Evolutionary conservation across 202 grass and related monocot genomes (phyloP).

Genomic region (Musa balbisiana): DNA sequence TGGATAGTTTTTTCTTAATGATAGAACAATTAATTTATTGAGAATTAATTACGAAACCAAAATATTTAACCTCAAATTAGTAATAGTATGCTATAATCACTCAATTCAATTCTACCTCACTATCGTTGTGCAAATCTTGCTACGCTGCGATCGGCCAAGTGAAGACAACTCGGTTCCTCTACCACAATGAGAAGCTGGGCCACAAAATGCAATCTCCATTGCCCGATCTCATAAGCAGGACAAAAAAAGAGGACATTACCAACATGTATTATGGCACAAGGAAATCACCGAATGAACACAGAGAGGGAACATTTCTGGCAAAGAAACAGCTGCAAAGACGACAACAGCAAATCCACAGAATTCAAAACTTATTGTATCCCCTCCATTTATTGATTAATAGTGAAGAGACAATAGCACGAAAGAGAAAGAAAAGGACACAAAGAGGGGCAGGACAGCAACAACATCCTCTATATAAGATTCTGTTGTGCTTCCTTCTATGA

Average conservation of each 20-base stretch:
- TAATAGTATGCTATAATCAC: too few species aligned
- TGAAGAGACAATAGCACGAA: neutral
- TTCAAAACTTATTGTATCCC: neutral
- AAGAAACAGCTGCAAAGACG: neutral
- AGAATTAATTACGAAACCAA: too few species aligned
- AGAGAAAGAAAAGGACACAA: neutral
- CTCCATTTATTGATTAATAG: neutral
- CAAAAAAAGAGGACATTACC: slow-evolving; percentile 29
- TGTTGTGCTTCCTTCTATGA: neutral
- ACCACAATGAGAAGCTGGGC: too few species aligned
- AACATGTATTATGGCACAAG: slow-evolving; percentile 41
- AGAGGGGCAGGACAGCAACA: neutral
- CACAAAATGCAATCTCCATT: too few species aligned
- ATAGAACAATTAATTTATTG: too few species aligned
- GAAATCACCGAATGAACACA: neutral
- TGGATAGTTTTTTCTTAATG: too few species aligned
- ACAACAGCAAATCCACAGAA: neutral
- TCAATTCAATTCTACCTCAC: too few species aligned
- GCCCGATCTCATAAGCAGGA: too few species aligned
- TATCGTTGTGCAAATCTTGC: too few species aligned
- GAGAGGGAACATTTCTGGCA: slow-evolving; percentile 2
- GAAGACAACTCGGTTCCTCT: too few species aligned
- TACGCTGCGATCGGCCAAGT: too few species aligned
- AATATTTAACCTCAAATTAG: slow-evolving; percentile 31
- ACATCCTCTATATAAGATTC: neutral